A percentile compares a stretch with the other conserved stretches of the same genome.
phyloP scores from a whole-genome alignment of 2,329 filamentous ascomycete species.

The Penicillium hesseltinei region DNA sequence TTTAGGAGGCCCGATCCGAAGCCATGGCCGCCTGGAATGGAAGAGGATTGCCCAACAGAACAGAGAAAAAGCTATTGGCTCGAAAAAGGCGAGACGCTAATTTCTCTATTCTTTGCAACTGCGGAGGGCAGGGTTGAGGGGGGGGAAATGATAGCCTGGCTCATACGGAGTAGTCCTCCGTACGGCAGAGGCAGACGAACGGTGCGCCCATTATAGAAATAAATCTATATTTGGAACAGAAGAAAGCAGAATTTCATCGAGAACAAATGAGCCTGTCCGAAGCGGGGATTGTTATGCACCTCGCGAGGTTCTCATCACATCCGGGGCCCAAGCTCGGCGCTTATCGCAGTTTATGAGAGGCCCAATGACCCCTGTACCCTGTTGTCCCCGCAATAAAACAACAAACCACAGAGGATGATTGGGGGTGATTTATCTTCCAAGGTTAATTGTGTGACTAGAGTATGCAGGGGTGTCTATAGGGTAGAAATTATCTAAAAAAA shows the following conservation, averaged over 20 bases:
- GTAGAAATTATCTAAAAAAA: not conserved
- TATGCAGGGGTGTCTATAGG: constrained; percentile 7
- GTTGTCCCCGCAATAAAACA: constrained; percentile 15
- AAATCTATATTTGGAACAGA: constrained; percentile 29
- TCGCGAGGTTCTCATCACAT: constrained; percentile 32
- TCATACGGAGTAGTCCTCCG: constrained; percentile 15
- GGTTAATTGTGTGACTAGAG: not conserved
- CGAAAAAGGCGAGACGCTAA: constrained; percentile 19
- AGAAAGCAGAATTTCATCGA: constrained; percentile 9
- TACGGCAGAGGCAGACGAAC: constrained; percentile 12
- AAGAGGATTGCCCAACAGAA: constrained; percentile 15
- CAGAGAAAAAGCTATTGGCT: constrained; percentile 14
- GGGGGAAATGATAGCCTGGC: constrained; percentile 11
- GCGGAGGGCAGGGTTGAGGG: constrained; percentile 19
- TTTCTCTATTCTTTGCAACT: constrained; percentile 32
- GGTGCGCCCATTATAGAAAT: not conserved
- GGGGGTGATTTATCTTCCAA: constrained; percentile 1
- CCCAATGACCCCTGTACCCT: constrained; percentile 1
- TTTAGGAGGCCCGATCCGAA: constrained; percentile 28
- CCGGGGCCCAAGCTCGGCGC: constrained; percentile 31
- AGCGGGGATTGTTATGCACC: constrained; percentile 29
- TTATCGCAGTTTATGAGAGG: constrained; percentile 27
- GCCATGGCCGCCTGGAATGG: constrained; percentile 29
- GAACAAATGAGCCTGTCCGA: constrained; percentile 14
- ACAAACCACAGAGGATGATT: constrained; percentile 12